Evolutionary conservation across 257 asterid species (phyloP).

Genomic region (Nicotiana tabacum): DNA sequence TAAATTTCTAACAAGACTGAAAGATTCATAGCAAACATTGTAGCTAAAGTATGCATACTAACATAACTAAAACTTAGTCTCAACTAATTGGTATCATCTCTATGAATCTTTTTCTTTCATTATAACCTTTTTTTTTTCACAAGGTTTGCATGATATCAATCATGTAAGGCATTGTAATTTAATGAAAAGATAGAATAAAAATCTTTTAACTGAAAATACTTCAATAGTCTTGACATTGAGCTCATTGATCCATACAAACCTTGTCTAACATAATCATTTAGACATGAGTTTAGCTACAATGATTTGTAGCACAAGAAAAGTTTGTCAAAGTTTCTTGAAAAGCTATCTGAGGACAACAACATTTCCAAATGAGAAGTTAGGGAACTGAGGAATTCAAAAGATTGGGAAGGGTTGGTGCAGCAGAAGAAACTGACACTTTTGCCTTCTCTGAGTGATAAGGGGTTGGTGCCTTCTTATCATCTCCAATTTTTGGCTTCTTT

Average conservation of each 20-base stretch:
- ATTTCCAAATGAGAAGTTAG: constrained; percentile 15
- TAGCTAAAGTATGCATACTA: not conserved
- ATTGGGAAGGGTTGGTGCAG: not conserved
- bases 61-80: not conserved
- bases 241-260: not conserved
- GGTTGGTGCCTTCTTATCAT: not conserved
- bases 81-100: not conserved
- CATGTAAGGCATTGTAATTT: no score
- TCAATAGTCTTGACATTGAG: not conserved
- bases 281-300: not conserved
- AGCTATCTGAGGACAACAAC: not conserved
- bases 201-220: not conserved
- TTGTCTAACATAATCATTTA: not conserved
- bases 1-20: not conserved
- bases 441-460: constrained; percentile 9
- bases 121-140: not conserved
- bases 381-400: constrained; percentile 15
- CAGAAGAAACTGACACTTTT: constrained; percentile 9
- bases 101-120: not conserved
- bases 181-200: not conserved
- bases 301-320: not conserved
- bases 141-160: no score
- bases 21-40: not conserved
- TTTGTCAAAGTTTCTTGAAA: not conserved
- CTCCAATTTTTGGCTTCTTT: not conserved